Percentiles rank a stretch among this genome's conserved stretches.
phyloP scores from a whole-genome alignment of 169 alveolate genomes.

The Cryptosporidium bovis region DNA sequence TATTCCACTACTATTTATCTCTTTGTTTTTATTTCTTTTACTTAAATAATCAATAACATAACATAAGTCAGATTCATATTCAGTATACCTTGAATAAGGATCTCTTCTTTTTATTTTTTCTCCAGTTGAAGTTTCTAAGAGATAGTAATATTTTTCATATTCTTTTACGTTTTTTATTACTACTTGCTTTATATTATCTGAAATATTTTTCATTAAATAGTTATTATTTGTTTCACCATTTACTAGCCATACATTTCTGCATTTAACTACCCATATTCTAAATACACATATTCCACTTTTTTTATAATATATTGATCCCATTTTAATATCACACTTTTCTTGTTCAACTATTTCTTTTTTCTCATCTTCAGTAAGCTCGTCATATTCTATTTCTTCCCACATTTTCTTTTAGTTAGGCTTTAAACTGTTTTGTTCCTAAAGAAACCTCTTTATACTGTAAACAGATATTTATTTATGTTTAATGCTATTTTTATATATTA shows the following conservation, averaged over 20 bases:
- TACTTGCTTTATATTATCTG: conserved; percentile 21
- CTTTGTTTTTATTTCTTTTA: neutral
- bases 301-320: conserved; percentile 34
- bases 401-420: neutral
- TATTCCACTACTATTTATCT: neutral
- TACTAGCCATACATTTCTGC: conserved; percentile 35
- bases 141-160: conserved; percentile 27
- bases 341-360: neutral
- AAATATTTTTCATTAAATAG: conserved; percentile 26
- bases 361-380: conserved; percentile 7
- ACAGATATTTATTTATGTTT: no score
- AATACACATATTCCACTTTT: conserved; percentile 28
- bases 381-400: conserved; percentile 17
- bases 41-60: conserved; percentile 1
- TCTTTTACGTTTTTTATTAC: conserved; percentile 12
- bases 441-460: no score
- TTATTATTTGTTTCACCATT: neutral
- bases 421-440: no score
- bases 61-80: conserved; percentile 33
- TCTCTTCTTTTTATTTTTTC: conserved; percentile 55
- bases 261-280: conserved; percentile 60
- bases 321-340: neutral
- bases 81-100: conserved; percentile 64
- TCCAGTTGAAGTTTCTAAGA: conserved; percentile 52
- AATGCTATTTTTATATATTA: no score